phyloP scores from a whole-genome alignment of 1,284 basidiomycete genomes.

The Agroathelia rolfsii region DNA sequence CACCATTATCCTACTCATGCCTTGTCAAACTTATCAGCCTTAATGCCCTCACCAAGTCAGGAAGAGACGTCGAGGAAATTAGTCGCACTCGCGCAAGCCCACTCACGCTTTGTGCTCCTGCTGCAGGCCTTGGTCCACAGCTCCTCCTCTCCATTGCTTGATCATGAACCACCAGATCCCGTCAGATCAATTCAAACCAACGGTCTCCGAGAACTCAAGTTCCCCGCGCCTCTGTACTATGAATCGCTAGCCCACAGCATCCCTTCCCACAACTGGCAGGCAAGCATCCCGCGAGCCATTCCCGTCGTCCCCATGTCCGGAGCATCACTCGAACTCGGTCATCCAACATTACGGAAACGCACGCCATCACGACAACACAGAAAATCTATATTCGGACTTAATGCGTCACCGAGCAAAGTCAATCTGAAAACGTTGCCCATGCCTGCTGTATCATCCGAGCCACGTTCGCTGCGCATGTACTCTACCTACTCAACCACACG shows the following conservation, averaged over 20 bases:
- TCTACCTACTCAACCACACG: constrained; percentile 48
- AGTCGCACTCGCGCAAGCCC: constrained; percentile 40
- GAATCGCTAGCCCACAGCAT: constrained; percentile 10
- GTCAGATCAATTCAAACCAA: constrained; percentile 13
- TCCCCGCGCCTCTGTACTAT: constrained; percentile 52
- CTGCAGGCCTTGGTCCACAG: constrained; percentile 62
- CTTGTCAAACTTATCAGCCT: constrained; percentile 35
- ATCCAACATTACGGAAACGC: no score
- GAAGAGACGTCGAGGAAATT: constrained; percentile 30
- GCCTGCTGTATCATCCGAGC: no score
- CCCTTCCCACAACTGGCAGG: constrained; percentile 40
- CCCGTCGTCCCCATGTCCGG: no score
- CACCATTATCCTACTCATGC: constrained; percentile 52
- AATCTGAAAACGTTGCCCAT: no score
- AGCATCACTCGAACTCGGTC: no score
- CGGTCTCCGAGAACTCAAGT: constrained; percentile 48
- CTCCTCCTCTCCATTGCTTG: constrained; percentile 32
- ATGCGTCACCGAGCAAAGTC: no score
- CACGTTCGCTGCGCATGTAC: constrained; percentile 41
- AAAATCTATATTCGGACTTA: no score
- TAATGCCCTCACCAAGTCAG: constrained; percentile 24
- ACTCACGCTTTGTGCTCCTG: constrained; percentile 65
- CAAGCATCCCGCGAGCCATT: no score
- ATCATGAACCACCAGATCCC: constrained; percentile 29
- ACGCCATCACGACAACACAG: no score